Base-by-base conservation (phyloP, 1,284 basidiomycete genomes). In the Apiotrichum domesticum region DNA sequence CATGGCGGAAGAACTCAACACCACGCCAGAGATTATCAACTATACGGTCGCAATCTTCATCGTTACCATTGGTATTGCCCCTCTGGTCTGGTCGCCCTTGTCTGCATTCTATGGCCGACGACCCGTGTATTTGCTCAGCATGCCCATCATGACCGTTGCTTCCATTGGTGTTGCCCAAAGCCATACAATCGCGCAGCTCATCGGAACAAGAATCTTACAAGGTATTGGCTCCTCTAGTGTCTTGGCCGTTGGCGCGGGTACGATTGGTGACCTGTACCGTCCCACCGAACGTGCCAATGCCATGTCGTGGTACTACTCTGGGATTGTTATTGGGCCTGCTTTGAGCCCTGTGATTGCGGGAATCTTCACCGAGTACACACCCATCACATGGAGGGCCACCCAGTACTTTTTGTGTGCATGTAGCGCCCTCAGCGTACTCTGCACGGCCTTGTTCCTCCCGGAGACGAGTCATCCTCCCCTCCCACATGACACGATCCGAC, bases 171-270 rank as follows among this genome's bases (percentile, higher is more conserved):
- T 86, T 0, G 82, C 82, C 0, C 53, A 72, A 3, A 79, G 82
- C 1, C 71, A 67, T 2, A 79, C 67, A 2, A 74, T 87, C 0
- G 76, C 77, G 0, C 65, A 79, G 11, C 74, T 88, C 8, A 81
- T 88, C 72, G 70, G 80, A 3, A 86, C 83, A 68, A 80, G 87
- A 4, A 79, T 85, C 43, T 57, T 87, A 0, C 86, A 88, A 66
- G 82, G 84, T 0, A 80, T 85, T 50, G 73, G 74, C 0, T 70
- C 66, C 11, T 70, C 68, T 0, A 78, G 79, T 5, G 82, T 83
- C 0, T 62, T 85, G 29, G 76, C 81, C 0, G 79, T 87, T 7
- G 85, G 85, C 2, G 80, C 81, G 0, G 84, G 83, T 0, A 82
- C 82, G 0, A 82, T 87, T 46, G 84, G 84, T 3, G 85, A 87